A percentile compares a stretch with the other conserved stretches of the same genome.
These are phyloP conservation scores for Apiospora kogelbergensis DNA, from an alignment of 2,329 filamentous ascomycete genomes.

Conservation along the genomic window DNA sequence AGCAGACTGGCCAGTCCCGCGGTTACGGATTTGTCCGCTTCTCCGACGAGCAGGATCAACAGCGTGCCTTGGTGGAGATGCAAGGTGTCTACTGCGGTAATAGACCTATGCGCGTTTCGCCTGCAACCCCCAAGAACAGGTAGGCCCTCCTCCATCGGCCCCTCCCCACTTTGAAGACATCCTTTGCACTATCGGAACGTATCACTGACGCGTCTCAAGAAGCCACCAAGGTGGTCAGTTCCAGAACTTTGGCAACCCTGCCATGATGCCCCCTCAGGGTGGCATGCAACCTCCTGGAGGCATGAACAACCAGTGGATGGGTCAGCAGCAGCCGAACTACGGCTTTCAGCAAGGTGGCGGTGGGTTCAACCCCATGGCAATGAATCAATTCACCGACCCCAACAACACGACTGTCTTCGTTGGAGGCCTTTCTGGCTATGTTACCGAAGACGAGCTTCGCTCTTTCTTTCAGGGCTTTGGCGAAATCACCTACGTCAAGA, in stretches of 20 bases:
- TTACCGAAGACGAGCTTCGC: conserved; percentile 98
- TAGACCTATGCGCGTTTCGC: conserved; percentile 96
- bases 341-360: conserved; percentile 38
- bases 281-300: conserved; percentile 43
- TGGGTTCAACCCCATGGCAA: conserved; percentile 53
- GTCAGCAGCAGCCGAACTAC: conserved; percentile 37
- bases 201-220: conserved; percentile 14
- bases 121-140: conserved; percentile 94
- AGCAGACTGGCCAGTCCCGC: conserved; percentile 94
- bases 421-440: conserved; percentile 93
- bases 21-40: conserved; percentile 98
- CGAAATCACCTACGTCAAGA: conserved; percentile 99
- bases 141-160: conserved; percentile 29
- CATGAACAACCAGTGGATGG: conserved; percentile 38
- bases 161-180: background rate
- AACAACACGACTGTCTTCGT: conserved; percentile 99
- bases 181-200: background rate
- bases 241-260: conserved; percentile 35
- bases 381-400: conserved; percentile 99
- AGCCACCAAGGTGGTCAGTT: conserved; percentile 42
- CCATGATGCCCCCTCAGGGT: conserved; percentile 37
- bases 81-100: conserved; percentile 99
- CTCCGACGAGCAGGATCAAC: conserved; percentile 92
- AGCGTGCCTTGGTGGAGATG: conserved; percentile 95
- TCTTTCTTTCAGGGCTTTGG: conserved; percentile 99